phyloP scores from a whole-genome alignment of 768 basidiomycete species.

The Mycena galopus region DNA sequence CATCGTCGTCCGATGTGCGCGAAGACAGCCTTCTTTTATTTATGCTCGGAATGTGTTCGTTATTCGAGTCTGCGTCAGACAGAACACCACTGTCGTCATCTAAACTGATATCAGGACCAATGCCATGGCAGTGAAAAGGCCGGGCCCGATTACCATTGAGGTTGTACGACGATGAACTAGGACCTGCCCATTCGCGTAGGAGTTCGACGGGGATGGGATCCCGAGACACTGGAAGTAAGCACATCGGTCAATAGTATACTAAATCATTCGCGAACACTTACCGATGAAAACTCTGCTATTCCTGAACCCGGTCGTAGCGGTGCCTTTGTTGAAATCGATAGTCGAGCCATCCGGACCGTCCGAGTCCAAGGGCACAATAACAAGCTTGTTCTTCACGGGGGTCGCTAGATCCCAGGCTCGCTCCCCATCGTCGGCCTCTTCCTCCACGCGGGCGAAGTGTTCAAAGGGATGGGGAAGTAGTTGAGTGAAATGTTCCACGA shows the following conservation, averaged over 20 bases:
- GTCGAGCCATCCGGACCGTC: background rate
- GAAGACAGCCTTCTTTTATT: slow-evolving; percentile 1
- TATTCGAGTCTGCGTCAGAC: background rate
- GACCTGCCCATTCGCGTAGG: background rate
- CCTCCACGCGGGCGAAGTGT: background rate
- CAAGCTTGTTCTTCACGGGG: background rate
- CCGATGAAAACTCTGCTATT: slow-evolving; percentile 6
- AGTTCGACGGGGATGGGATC: background rate
- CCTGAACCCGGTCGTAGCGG: background rate
- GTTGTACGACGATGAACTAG: background rate
- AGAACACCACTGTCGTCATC: background rate
- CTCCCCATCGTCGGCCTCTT: background rate
- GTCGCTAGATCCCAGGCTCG: background rate
- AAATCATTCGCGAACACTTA: too few relatives aligned
- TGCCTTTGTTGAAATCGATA: slow-evolving; percentile 11
- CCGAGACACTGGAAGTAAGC: slow-evolving; percentile 1
- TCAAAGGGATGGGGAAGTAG: background rate
- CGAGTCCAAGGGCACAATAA: background rate
- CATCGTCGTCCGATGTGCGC: background rate
- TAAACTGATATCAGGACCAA: too few relatives aligned
- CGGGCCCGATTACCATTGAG: too few relatives aligned
- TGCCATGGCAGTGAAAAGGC: too few relatives aligned
- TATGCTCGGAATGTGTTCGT: background rate
- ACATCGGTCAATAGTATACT: too few relatives aligned
- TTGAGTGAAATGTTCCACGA: background rate